Evolutionary conservation across 371 early-diverging fungal species (phyloP).

Genomic region (Mucor circinelloides): DNA sequence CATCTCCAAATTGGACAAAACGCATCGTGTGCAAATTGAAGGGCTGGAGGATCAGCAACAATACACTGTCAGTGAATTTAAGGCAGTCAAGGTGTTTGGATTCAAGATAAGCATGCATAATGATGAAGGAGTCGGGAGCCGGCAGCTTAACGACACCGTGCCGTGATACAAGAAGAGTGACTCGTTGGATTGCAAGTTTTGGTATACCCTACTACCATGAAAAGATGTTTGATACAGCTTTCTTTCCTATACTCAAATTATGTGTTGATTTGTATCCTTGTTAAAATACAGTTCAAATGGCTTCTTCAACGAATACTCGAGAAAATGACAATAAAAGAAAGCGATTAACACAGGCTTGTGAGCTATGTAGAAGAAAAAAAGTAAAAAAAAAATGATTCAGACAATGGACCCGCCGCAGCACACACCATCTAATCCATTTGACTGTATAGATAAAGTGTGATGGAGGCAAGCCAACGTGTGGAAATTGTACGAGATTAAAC

Average conservation of each 20-base stretch:
- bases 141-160: not conserved
- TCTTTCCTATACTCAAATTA: too few species aligned
- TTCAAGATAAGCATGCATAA: not conserved
- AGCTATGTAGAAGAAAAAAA: slow-evolving; percentile 79
- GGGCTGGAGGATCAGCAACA: not conserved
- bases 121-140: not conserved
- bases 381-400: slow-evolving; percentile 37
- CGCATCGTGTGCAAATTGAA: not conserved
- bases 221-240: too few species aligned
- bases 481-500: slow-evolving; percentile 70
- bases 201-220: too few species aligned
- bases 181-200: not conserved
- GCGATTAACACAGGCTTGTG: slow-evolving; percentile 82
- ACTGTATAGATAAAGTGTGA: slow-evolving; percentile 70
- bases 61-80: not conserved
- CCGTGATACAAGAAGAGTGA: not conserved
- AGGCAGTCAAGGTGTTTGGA: not conserved
- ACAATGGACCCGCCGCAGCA: slow-evolving; percentile 9
- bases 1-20: not conserved
- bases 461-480: slow-evolving; percentile 76
- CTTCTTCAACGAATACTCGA: not conserved
- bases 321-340: slow-evolving; percentile 56
- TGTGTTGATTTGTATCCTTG: not conserved
- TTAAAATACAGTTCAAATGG: not conserved
- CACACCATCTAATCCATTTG: not conserved